A percentile compares a stretch with the other conserved stretches of the same genome.
These are phyloP conservation scores for Arxiozyma telluris DNA, from an alignment of 1,139 yeast species.

Conservation along the genomic window DNA sequence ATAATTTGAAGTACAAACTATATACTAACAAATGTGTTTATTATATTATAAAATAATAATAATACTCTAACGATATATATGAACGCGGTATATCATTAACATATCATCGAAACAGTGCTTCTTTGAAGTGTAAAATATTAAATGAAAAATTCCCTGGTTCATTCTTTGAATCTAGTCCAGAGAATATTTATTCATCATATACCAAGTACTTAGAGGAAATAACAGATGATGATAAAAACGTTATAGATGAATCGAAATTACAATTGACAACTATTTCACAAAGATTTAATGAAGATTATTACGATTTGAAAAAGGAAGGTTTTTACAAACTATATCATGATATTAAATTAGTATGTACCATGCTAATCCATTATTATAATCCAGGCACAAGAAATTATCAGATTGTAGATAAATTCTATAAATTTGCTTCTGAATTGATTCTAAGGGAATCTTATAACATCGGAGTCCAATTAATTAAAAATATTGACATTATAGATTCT, in stretches of 20 bases:
- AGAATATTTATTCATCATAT: conserved; percentile 38
- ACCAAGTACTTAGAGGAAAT: conserved; percentile 29
- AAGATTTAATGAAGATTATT: conserved; percentile 32
- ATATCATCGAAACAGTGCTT: conserved; percentile 14
- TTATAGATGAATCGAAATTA: conserved; percentile 19
- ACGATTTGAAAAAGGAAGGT: conserved; percentile 31
- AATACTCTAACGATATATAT: background rate
- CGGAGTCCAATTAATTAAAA: conserved; percentile 29
- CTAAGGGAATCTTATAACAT: conserved; percentile 60
- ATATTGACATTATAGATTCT: conserved; percentile 7
- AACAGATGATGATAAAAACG: conserved; percentile 21
- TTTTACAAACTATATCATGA: conserved; percentile 63
- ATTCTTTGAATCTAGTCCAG: conserved; percentile 41
- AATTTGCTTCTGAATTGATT: conserved; percentile 58
- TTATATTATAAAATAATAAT: too few species aligned
- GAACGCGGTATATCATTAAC: background rate
- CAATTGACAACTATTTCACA: conserved; percentile 30
- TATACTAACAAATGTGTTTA: conserved; percentile 2
- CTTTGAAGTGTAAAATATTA: conserved; percentile 32
- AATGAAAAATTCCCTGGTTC: conserved; percentile 37
- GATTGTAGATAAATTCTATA: conserved; percentile 59
- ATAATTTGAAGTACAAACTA: background rate
- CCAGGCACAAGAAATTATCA: conserved; percentile 52
- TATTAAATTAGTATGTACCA: conserved; percentile 52
- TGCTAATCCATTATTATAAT: conserved; percentile 40